Evolutionary conservation across 2,329 filamentous ascomycete genomes (phyloP).

Genomic region (Mycosphaerella arachidis): DNA sequence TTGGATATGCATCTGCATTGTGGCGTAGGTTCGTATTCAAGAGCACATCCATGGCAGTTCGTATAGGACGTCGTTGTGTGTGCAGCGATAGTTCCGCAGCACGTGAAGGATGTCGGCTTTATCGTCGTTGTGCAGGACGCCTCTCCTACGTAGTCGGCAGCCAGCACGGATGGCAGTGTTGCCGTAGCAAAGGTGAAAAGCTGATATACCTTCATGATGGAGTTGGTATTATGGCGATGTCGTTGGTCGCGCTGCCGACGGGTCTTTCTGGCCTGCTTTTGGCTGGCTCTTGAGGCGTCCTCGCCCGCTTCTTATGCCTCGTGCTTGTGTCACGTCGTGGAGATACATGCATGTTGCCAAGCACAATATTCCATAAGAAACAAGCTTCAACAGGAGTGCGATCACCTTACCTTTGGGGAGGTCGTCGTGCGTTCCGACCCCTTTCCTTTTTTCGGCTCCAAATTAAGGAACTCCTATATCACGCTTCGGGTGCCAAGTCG

Average conservation of each 20-base stretch:
- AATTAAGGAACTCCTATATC: not conserved
- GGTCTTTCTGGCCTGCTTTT: not conserved
- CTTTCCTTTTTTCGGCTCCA: not conserved
- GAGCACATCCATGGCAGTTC: constrained; percentile 6
- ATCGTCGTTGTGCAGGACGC: constrained; percentile 9
- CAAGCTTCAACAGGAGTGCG: not conserved
- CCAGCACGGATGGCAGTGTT: not conserved
- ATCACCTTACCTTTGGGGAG: not conserved
- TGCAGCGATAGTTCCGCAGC: constrained; percentile 13
- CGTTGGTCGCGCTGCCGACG: not conserved
- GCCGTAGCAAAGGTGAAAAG: not conserved
- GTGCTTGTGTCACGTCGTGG: not conserved
- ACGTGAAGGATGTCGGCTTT: constrained; percentile 14
- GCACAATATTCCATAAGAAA: not conserved
- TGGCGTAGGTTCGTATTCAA: constrained; percentile 8
- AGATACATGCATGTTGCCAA: not conserved
- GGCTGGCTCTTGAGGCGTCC: not conserved
- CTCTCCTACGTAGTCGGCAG: not conserved
- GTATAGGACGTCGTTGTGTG: constrained; percentile 11
- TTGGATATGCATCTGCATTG: constrained; percentile 7
- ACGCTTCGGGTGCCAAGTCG: not conserved
- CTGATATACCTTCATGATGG: not conserved
- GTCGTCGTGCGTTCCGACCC: not conserved
- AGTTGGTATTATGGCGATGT: not conserved
- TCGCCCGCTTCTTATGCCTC: not conserved